Percentiles rank a stretch among this genome's conserved stretches.
Evolutionary conservation across 768 basidiomycete species (phyloP).

Genomic region (Mrakia hoshinonis): DNA sequence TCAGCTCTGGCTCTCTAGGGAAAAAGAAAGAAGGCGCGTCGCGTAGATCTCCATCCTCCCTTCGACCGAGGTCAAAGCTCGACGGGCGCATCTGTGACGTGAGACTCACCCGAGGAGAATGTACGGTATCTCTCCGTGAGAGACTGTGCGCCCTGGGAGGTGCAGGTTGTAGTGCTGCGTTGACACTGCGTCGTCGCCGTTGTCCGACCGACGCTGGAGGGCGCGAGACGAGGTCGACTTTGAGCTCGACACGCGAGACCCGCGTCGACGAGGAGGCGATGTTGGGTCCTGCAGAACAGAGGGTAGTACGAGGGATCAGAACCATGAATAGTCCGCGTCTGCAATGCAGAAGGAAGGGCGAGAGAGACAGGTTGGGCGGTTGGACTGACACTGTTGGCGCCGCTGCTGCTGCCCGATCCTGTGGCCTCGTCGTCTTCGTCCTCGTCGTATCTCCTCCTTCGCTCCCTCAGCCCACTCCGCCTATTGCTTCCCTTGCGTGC

Average conservation of each 20-base stretch:
- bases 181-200: not conserved
- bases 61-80: slow-evolving; percentile 17
- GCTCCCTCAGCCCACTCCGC: not conserved
- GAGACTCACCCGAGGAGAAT: slow-evolving; percentile 68
- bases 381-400: too few species aligned
- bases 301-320: too few species aligned
- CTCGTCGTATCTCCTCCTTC: not conserved
- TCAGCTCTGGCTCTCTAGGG: too few species aligned
- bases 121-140: slow-evolving; percentile 52
- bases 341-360: too few species aligned
- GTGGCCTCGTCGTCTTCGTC: not conserved
- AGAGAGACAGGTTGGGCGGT: too few species aligned
- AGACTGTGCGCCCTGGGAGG: slow-evolving; percentile 33
- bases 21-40: not conserved
- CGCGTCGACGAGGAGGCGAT: too few species aligned
- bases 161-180: slow-evolving; percentile 37
- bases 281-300: too few species aligned
- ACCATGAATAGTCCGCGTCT: too few species aligned
- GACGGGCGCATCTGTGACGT: not conserved
- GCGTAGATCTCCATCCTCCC: not conserved
- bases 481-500: not conserved
- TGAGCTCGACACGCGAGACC: not conserved
- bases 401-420: not conserved
- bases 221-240: slow-evolving; percentile 1
- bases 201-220: not conserved